Evolutionary conservation across 2,329 filamentous ascomycete species (phyloP), one percentile per base, ranked within the genome.

Genomic region (Neofusicoccum ribis): DNA sequence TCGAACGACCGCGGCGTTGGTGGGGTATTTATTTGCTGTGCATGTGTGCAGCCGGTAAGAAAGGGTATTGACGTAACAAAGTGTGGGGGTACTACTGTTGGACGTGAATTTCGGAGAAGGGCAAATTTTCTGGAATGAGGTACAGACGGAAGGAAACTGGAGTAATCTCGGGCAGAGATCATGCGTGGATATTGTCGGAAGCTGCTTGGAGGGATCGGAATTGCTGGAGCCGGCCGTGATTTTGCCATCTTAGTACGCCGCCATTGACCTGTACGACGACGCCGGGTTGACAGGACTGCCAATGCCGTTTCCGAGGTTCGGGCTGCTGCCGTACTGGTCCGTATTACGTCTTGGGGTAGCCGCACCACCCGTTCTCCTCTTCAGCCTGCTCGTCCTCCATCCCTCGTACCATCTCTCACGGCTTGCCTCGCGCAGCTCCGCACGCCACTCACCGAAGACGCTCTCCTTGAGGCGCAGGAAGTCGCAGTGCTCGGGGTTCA

Each of bases 341-440:
- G 60, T 44, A 39, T 34, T 63, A 23, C 60, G 60, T 37, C 60
- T 51, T 11, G 60, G 60, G 8, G 60, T 63, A 12, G 34, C 17
- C 12, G 46, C 46, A 7, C 14, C 61, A 15, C 23, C 62, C 2
- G 51, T 46, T 23, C 52, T 39, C 9, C 47, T 59, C 46, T 78
- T 79, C 66, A 85, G 73, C 39, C 82, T 77, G 50, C 76, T 79
- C 9, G 87, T 97, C 79, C 95, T 88, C 95, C 94, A 98, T 72
- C 91, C 89, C 78, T 98, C 94, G 72, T 98, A 98, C 92, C 93
- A 97, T 71, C 93, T 86, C 74, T 96, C 93, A 64, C 92, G 87
- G 77, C 92, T 96, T 61, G 92, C 91, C 77, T 97, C 92, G 67
- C 94, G 90, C 67, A 99, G 83, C 75, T 99, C 95, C 49, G 86